Base-by-base conservation (phyloP, 192 early-diverging fungal genomes). In the Coemansia sp. region DNA sequence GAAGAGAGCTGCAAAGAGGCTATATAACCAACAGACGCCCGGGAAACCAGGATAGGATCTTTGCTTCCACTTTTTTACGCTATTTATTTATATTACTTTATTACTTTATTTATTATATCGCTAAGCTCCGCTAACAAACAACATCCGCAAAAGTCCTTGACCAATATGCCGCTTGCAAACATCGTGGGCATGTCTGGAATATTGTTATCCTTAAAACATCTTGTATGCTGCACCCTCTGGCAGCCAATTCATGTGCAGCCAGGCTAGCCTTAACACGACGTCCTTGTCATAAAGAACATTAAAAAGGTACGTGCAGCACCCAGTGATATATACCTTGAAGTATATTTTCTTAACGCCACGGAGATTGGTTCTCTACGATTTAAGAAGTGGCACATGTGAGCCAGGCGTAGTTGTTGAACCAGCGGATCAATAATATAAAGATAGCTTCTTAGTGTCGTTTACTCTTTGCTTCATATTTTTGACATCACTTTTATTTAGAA, bases 211-310 rank as follows among this genome's bases (percentile, higher is more conserved):
- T 51, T 22, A 3, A 27, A 51, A 22, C 19, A 51, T 22, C 12
- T 8, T 29, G 24, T 72, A 78, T 27, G 65, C 51, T 32, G 73
- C 71, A 22, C 73, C 71, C 12, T 64, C 66, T 2, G 73, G 59
- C 42, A 69, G 64, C 4, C 38, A 44, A 9, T 68, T 46, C 19
- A 39, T 24, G 9, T 44, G 42, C 6, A 38, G 34, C 64, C 61
- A 70, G 0, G 69, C 19, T 5, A 70, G 0, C 22, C 51, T 70
- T 2, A 65, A 41, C 19, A 70, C 27, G 10, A 64, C 61, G 11
- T 42, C 17, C 8, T 19, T 11, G 0, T 31, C 27, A 17, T 36
- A 50, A 3, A 2, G 15, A 29, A 24, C 39, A 5, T n/a, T 12
- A n/a, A 44, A 40, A 6, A 67, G 17, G 31, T 65, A 51, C 29